Evolutionary conservation across 805 yeast species (phyloP).

Genomic region (Hanseniaspora valbyensis): DNA sequence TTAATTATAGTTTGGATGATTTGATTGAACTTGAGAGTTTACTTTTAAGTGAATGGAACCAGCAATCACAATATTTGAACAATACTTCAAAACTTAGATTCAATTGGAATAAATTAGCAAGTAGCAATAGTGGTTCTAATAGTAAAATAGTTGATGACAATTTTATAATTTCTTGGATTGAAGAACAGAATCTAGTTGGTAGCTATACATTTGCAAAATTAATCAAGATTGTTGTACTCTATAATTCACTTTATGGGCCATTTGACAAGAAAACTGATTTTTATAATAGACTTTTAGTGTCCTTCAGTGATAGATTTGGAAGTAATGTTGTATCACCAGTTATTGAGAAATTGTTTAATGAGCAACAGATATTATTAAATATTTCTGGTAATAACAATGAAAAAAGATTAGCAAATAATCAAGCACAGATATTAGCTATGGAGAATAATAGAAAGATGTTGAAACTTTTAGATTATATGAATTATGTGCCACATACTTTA

Average conservation of each 20-base stretch:
- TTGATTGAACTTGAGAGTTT: constrained; percentile 12
- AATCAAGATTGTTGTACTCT: background rate
- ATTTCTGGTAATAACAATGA: background rate
- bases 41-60: constrained; percentile 13
- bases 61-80: constrained; percentile 8
- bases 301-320: constrained; percentile 15
- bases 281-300: background rate
- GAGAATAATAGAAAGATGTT: background rate
- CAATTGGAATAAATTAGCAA: constrained; percentile 7
- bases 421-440: background rate
- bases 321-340: background rate
- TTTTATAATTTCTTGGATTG: constrained; percentile 4
- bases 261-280: background rate
- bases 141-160: constrained; percentile 1
- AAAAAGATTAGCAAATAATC: background rate
- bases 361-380: background rate
- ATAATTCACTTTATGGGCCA: constrained; percentile 7
- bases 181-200: constrained; percentile 8
- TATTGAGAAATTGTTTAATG: constrained; percentile 1
- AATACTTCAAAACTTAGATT: constrained; percentile 6
- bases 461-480: constrained; percentile 3
- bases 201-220: constrained; percentile 4
- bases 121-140: background rate
- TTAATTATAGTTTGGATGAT: constrained; percentile 1
- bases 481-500: constrained; percentile 14